Conservation (phyloP, 2,329 filamentous ascomycete genomes). For the Lasiodiplodia gonubiensis region DNA sequence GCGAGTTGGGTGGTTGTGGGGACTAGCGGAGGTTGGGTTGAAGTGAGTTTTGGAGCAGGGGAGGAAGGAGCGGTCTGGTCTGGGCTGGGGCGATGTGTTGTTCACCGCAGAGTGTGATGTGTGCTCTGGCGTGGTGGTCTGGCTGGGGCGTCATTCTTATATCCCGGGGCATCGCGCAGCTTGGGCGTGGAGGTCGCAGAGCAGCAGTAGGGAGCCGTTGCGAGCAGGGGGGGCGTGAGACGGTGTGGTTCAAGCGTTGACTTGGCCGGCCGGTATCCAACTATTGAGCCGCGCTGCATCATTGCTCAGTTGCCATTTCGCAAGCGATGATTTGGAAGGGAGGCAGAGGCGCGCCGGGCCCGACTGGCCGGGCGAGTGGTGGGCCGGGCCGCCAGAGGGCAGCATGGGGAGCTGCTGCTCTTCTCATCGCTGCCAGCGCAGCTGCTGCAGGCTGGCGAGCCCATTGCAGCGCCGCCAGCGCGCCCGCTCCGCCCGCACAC, state of each 20-base stretch:
- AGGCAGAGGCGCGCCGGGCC: conserved; percentile 6
- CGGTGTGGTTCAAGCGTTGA: conserved; percentile 30
- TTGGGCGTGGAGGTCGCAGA: not conserved
- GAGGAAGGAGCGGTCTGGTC: conserved; percentile 23
- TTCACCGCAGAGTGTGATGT: conserved; percentile 26
- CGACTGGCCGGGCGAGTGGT: conserved; percentile 20
- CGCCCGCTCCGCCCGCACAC: conserved; percentile 6
- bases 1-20: conserved; percentile 19
- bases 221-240: conserved; percentile 26
- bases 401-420: conserved; percentile 4
- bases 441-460: conserved; percentile 25
- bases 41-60: conserved; percentile 18
- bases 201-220: conserved; percentile 21
- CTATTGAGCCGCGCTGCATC: conserved; percentile 28
- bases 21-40: conserved; percentile 12
- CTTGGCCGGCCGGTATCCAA: conserved; percentile 28
- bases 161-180: conserved; percentile 5
- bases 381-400: conserved; percentile 26
- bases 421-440: conserved; percentile 23
- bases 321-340: conserved; percentile 28
- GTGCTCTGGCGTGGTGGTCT: conserved; percentile 32
- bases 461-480: conserved; percentile 9
- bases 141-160: conserved; percentile 21
- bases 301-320: conserved; percentile 13
- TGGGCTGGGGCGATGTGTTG: conserved; percentile 8